Evolutionary conservation across 1,139 yeast genomes (phyloP), one percentile per base, ranked within the genome.

Genomic region (Scheffersomyces titani): DNA sequence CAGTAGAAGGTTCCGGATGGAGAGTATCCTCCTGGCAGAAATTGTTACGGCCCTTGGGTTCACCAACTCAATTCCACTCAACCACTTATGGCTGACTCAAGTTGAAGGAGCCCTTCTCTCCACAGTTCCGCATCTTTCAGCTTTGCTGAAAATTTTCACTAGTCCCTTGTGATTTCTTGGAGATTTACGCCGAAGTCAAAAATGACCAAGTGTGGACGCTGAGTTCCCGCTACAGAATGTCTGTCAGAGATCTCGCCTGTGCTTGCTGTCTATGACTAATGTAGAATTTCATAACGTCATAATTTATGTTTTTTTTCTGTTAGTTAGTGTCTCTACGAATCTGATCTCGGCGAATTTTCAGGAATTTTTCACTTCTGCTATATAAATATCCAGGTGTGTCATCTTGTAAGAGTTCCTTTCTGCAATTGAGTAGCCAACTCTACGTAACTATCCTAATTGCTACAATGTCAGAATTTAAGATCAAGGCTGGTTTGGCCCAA

Each of bases 401-500:
- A n/a, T n/a, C n/a, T n/a, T n/a, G n/a, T n/a, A n/a, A n/a, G n/a
- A n/a, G n/a, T n/a, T n/a, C 16, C 13, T 30, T 30, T 30, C 13
- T 30, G 40, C 13, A 30, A 30, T 30, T 9, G 40, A 30, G 13
- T 11, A 30, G 40, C 16, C 40, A 30, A 30, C 30, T 24, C 30
- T 24, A 24, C 30, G n/a, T n/a, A 4, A 30, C 18, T 19, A 16
- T 46, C 22, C 3, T 7, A 19, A 46, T 30, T 9, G 49, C 48
- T n/a, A 59, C 21, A n/a, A 77, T 78, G 82, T 67, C 77, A 50
- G 81, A 78, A 21, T 87, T 87, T 73, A 84, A 86, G 68, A 80
- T 89, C 59, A 90, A 90, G 74, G 86, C 91, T 55, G 96, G 96
- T 19, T 80, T 90, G 70, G 96, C 97, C 60, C 94, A 90, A 73